Conservation (phyloP, 139 green algal species). For the Eudorina sp. region DNA sequence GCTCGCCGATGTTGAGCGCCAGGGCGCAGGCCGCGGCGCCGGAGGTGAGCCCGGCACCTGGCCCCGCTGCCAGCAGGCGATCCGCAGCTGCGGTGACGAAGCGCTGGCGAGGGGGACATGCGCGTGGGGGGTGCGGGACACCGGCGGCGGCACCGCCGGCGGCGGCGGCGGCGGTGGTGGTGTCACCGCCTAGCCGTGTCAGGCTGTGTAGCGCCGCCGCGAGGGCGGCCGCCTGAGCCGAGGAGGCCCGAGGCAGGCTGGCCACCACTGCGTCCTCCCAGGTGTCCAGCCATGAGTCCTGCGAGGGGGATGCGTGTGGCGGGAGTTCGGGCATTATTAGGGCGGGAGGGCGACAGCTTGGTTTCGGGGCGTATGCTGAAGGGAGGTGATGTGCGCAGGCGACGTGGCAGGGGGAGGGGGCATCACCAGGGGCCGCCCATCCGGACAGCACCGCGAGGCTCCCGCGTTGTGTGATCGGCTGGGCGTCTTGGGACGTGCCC, state of each 20-base stretch:
- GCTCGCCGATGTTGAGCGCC: slow-evolving; percentile 23
- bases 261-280: slow-evolving; percentile 11
- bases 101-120: too few species aligned
- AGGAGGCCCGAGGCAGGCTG: background rate
- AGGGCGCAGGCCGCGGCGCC: background rate
- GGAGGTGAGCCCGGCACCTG: background rate
- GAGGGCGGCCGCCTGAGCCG: background rate
- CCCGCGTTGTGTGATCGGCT: too few species aligned
- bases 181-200: background rate
- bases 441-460: too few species aligned
- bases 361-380: too few species aligned
- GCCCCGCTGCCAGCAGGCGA: background rate
- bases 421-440: too few species aligned
- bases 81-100: background rate
- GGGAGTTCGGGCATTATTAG: too few species aligned
- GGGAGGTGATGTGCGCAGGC: too few species aligned
- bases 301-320: too few species aligned
- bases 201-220: slow-evolving; percentile 13
- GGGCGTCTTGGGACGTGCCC: too few species aligned
- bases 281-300: background rate
- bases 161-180: background rate
- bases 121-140: too few species aligned
- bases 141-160: background rate
- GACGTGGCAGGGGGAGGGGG: too few species aligned
- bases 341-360: too few species aligned